Evolutionary conservation across 2,329 filamentous ascomycete species (phyloP), one percentile per base, ranked within the genome.

Genomic region (Exophiala sp.): DNA sequence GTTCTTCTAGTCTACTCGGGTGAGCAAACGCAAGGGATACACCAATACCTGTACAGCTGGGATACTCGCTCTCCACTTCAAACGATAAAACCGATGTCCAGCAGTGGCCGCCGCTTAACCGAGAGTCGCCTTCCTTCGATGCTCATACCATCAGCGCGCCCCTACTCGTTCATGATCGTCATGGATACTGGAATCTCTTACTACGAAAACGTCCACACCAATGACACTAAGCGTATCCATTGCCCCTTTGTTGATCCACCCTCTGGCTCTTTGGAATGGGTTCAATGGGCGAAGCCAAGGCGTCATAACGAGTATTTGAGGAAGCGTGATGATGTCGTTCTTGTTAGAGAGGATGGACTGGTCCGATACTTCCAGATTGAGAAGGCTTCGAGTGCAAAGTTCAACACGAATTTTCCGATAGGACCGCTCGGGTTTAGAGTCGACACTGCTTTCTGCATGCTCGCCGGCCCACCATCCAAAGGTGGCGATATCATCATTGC

Each of bases 261-360:
- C 43, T 59, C 65, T 72, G 50, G 47, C 10, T 46, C 42, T 76
- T 10, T 54, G 46, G 47, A 43, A 50, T 96, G 91, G 88, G 87
- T 87, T 3, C 83, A 87, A 20, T 99, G 92, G 91, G 84, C 89
- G 24, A 82, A 89, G 55, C 88, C 91, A 1, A 80, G 83, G 55
- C 84, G 92, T 6, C 79, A 84, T 20, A 79, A 79, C 55, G 71
- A 75, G 10, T 87, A 86, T 61, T 80, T 81, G 48, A 74, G 80
- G 50, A 78, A 75, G 14, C 83, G 85, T 34, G 94, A 97, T 65
- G 84, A 86, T 55, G 84, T 97, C 45, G 96, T 94, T 65, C 75
- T 99, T 12, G 88, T 87, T 9, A 84, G 91, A 50, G 92, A 97
- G 71, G 92, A 97, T 66, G 94, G 94, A 2, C 75, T 85, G 45